Evolutionary conservation across 768 basidiomycete genomes (phyloP).

Genomic region (Lentinula sp.): DNA sequence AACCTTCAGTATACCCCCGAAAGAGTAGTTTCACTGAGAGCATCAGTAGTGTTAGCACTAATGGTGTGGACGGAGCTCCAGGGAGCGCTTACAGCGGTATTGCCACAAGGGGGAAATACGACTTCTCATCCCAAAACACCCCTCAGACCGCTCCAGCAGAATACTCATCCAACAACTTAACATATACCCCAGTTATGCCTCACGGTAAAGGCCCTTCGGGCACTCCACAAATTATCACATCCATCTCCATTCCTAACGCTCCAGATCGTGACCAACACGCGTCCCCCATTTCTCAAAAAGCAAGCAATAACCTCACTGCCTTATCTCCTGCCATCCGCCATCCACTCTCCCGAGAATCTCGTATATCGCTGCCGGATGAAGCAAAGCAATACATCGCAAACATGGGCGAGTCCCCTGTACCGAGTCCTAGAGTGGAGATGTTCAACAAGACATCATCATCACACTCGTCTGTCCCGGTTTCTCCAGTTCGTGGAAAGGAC

Average conservation of each 20-base stretch:
- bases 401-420: slow-evolving; percentile 57
- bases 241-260: slow-evolving; percentile 11
- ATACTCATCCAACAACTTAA: neutral
- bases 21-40: slow-evolving; percentile 34
- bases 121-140: neutral
- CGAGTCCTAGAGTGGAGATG: slow-evolving; percentile 42
- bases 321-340: slow-evolving; percentile 8
- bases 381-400: slow-evolving; percentile 66
- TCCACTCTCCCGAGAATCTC: slow-evolving; percentile 53
- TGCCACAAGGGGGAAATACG: neutral
- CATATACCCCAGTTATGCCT: slow-evolving; percentile 10
- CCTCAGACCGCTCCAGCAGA: slow-evolving; percentile 10
- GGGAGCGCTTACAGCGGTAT: slow-evolving; percentile 7
- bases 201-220: slow-evolving; percentile 10
- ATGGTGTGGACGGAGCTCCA: slow-evolving; percentile 17
- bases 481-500: slow-evolving; percentile 20
- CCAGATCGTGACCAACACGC: slow-evolving; percentile 14
- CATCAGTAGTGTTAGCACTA: slow-evolving; percentile 18
- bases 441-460: slow-evolving; percentile 16
- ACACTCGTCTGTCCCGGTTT: slow-evolving; percentile 6
- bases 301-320: slow-evolving; percentile 24
- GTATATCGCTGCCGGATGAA: slow-evolving; percentile 71
- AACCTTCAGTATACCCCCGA: slow-evolving; percentile 17
- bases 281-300: slow-evolving; percentile 12
- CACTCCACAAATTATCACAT: slow-evolving; percentile 13